Base-by-base conservation (phyloP, 208 protist species). In the Leishmania tropica region DNA sequence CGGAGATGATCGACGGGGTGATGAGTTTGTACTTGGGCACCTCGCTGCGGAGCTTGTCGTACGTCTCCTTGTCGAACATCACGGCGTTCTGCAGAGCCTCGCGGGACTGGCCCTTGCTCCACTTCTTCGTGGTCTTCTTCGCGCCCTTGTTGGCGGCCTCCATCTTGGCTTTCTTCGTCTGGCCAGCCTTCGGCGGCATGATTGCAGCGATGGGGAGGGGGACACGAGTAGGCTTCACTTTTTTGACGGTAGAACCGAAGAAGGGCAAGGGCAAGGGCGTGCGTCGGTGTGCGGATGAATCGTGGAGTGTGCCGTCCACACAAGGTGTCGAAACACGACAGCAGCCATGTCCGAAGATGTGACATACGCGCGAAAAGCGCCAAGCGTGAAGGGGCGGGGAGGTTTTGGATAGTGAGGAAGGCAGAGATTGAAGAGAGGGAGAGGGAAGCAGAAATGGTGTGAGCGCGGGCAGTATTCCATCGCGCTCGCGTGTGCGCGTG, bases 1-100 rank as follows among this genome's bases (percentile, higher is more conserved):
- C 95, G 74, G 92, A 96, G 81, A 98, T 93, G 86, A 96, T 93
- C 56, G 93, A 90, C 19, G 93, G 89, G 76, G 96, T 98, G 91
- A 98, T 98, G 70, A 97, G 84, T 83, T 97, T 97, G 89, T 95
- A 96, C 90, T 97, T 98, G 80, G 96, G 95, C 40, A 98, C 96
- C 83, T 97, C 94, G 64, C 78, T 94, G 81, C 89, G 79, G 65
- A 98, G 89, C 85, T 96, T 95, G 79, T 93, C 92, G 84, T 89
- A 83, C 64, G 94, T 95, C 42, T 96, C 92, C 87, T 96, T 96
- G 85, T 97, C 94, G 85, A 97, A 97, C 85, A 98, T 93, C 76
- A 98, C 95, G 82, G 94, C 95, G 88, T 98, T 97, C 87, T 97
- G 89, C 47, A 97, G 90, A 28, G 93, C 92, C 92, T 98, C 96